Evolutionary conservation across 140 eudicot genomes (phyloP).

Genomic region (Bidens hawaiensis): DNA sequence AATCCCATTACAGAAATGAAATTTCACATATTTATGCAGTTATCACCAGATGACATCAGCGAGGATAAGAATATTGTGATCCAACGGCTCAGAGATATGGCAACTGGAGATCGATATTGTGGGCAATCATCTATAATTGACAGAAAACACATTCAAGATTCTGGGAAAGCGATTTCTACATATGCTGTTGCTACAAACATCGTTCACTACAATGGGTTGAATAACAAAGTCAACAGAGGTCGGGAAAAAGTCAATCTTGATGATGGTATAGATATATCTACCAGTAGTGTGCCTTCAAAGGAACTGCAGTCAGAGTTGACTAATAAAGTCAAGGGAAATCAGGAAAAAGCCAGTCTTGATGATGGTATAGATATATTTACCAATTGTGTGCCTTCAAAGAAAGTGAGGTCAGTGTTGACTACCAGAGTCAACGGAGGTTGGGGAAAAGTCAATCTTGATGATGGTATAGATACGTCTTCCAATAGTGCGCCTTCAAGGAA

Average conservation of each 20-base stretch:
- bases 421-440: neutral
- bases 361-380: conserved; percentile 22
- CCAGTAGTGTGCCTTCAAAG: conserved; percentile 29
- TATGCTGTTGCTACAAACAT: conserved; percentile 58
- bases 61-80: conserved; percentile 35
- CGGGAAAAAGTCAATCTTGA: conserved; percentile 24
- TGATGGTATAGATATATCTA: conserved; percentile 22
- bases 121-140: conserved; percentile 54
- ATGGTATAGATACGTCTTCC: conserved; percentile 22
- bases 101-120: conserved; percentile 33
- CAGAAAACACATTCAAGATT: conserved; percentile 31
- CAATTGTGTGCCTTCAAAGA: conserved; percentile 30
- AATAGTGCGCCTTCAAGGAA: conserved; percentile 32
- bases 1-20: neutral
- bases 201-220: conserved; percentile 13
- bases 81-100: conserved; percentile 45
- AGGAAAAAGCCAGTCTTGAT: conserved; percentile 20
- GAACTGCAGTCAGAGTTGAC: conserved; percentile 22
- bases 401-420: conserved; percentile 19
- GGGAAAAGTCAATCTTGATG: conserved; percentile 23
- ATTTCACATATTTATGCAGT: conserved; percentile 24
- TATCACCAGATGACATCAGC: conserved; percentile 25
- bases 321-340: neutral
- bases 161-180: conserved; percentile 34
- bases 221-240: conserved; percentile 4